These are phyloP conservation scores for Gossypium thurberi DNA, from an alignment of 345 rosid genomes.

Conservation along the genomic window DNA sequence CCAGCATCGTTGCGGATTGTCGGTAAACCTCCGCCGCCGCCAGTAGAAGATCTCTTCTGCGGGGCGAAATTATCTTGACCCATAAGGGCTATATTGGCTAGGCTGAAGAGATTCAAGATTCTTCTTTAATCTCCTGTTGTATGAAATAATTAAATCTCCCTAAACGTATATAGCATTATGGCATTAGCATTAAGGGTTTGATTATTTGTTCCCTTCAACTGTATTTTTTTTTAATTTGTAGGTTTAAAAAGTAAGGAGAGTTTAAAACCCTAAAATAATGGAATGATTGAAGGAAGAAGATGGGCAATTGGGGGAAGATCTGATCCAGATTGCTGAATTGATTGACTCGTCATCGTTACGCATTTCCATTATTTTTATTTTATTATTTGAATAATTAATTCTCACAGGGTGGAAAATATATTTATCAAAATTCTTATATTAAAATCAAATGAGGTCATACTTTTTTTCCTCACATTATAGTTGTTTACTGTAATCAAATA, in stretches of 20 bases:
- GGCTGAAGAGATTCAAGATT: not conserved
- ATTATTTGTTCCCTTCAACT: not conserved
- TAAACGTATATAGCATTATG: not conserved
- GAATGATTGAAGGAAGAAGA: not conserved
- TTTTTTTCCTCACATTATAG: too few species aligned
- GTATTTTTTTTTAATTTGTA: not conserved
- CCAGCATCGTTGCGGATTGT: conserved; percentile 39
- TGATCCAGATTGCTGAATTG: not conserved
- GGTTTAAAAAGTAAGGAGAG: not conserved
- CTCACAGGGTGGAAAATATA: too few species aligned
- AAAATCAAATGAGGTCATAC: too few species aligned
- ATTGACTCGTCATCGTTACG: not conserved
- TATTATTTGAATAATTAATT: not conserved
- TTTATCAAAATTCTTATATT: too few species aligned
- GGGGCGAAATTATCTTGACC: conserved; percentile 54
- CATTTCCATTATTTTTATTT: not conserved
- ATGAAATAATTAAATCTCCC: not conserved
- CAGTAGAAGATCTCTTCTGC: conserved; percentile 53
- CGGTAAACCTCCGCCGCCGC: conserved; percentile 45
- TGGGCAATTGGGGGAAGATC: not conserved
- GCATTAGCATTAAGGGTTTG: not conserved
- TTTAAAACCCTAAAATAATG: conserved; percentile 1
- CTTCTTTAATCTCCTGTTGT: not conserved
- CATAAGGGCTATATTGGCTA: conserved; percentile 24
- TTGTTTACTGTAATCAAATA: too few species aligned